Conservation (phyloP, 2,329 filamentous ascomycete genomes). For the Diaporthe australafricana region DNA sequence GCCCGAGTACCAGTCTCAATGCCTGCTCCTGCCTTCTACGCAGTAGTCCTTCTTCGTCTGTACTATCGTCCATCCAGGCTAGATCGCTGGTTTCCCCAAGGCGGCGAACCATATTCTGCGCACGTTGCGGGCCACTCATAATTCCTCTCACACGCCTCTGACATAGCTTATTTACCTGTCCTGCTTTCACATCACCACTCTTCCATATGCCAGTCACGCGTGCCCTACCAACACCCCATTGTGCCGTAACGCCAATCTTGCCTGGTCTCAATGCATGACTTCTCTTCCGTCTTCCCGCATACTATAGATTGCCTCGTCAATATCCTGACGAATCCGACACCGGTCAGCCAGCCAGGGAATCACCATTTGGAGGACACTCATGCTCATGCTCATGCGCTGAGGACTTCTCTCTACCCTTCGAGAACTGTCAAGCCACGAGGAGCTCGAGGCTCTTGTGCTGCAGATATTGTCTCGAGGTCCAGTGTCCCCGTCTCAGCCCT, state of each 20-base stretch:
- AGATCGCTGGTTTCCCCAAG: conserved; percentile 26
- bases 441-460: background rate
- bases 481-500: background rate
- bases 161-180: conserved; percentile 30
- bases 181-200: conserved; percentile 29
- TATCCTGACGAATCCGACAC: conserved; percentile 26
- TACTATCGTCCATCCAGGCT: conserved; percentile 32
- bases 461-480: background rate
- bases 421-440: background rate
- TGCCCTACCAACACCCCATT: conserved; percentile 9
- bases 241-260: conserved; percentile 29
- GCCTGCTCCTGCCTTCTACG: conserved; percentile 3
- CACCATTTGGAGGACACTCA: background rate
- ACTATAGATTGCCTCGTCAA: conserved; percentile 25
- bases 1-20: conserved; percentile 6
- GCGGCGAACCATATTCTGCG: conserved; percentile 33
- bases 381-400: conserved; percentile 7
- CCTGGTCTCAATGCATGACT: conserved; percentile 10
- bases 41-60: conserved; percentile 24
- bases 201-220: conserved; percentile 15
- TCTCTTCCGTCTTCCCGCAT: conserved; percentile 30
- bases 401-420: background rate
- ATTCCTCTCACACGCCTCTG: conserved; percentile 29
- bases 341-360: background rate
- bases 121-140: conserved; percentile 26